Evolutionary conservation across 2,329 filamentous ascomycete genomes (phyloP), one percentile per base, ranked within the genome.

Genomic region (Ceratocystis ficicola): DNA sequence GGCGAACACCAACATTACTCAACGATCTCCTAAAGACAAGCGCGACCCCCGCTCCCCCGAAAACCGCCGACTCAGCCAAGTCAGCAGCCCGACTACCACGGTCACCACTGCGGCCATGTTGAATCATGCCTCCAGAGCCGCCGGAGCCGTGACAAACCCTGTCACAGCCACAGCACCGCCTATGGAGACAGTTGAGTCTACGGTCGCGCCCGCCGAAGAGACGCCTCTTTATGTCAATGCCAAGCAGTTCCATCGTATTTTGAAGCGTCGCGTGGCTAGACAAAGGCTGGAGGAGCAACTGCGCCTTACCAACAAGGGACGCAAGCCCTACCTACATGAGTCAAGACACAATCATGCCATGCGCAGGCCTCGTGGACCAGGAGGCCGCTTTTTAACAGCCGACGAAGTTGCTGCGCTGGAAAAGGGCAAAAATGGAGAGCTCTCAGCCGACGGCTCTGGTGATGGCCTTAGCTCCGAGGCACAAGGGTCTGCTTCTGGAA

Each of bases 291-390:
- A 99, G 75, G 94, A 99, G 75, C 89, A 92, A 65, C 77, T 99
- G 55, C 85, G 94, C 52, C 78, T 97, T 67, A 97, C 94, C 0
- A 95, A 88, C 8, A 99, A 99, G 77, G 93, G 93, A 30, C 86
- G 94, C 44, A 97, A 96, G 77, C 94, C 94, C 2, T 99, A 99
- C 72, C 81, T 99, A 41, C 94, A 99, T 77, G 94, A 99, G 74
- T 97, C 93, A 30, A 84, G 94, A 72, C 94, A 99, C 75, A 97
- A 97, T 73, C 94, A 99, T 75, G 94, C 94, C 8, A 99, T 99
- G 94, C 86, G 94, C 67, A 82, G 94, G 71, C 94, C 94, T 32
- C 85, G 94, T 73, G 94, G 94, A 17, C 94, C 94, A 0, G 94
- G 94, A 64, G 94, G 94, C 25, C 87, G 94, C 28, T 99, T 99